Evolutionary conservation across 2,329 filamentous ascomycete species (phyloP), one percentile per base, ranked within the genome.

Genomic region (Scolecobasidium constrictum): DNA sequence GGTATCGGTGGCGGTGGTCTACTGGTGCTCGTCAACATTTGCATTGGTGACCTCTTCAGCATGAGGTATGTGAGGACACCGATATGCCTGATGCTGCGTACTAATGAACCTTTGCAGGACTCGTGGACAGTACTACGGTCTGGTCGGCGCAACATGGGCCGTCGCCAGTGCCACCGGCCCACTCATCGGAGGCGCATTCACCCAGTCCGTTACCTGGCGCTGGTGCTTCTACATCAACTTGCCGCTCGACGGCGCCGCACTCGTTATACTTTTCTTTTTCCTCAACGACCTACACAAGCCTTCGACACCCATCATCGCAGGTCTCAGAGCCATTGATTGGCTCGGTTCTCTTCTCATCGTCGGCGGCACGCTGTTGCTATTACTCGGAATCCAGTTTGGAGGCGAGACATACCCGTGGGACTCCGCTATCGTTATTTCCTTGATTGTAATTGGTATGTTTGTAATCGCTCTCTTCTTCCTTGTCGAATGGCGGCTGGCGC

Each of bases 361-460:
- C 18, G 83, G 82, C 34, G 85, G 81, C 16, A 88, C 84, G 0
- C 68, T 93, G 16, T 90, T 94, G 84, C 70, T 94, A 49, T 75
- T 94, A 3, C 77, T 94, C 34, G 88, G 86, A 1, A 74, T 94
- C 9, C 82, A 93, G 55, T 86, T 90, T 48, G 88, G 87, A 43
- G 87, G 86, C 38, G 74, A 86, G 40, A 69, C 71, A 17, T 77
- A 75, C 49, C 81, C 87, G 1, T 94, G 86, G 86, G 62, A 64
- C 41, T 88, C 83, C 0, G 69, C 82, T 2, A 80, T 75, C 1
- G 82, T 88, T 22, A 72, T 94, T 52, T 87, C 83, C 53, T 69
- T 94, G 20, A 70, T 93, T 49, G 64, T 90, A 38, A 86, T 90
- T 50, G 86, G 86, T 17, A 55, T 75, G 18, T 44, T 83, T 20